These are phyloP conservation scores for Plasmodium knowlesi DNA, from an alignment of 169 alveolate species.

Conservation along the genomic window DNA sequence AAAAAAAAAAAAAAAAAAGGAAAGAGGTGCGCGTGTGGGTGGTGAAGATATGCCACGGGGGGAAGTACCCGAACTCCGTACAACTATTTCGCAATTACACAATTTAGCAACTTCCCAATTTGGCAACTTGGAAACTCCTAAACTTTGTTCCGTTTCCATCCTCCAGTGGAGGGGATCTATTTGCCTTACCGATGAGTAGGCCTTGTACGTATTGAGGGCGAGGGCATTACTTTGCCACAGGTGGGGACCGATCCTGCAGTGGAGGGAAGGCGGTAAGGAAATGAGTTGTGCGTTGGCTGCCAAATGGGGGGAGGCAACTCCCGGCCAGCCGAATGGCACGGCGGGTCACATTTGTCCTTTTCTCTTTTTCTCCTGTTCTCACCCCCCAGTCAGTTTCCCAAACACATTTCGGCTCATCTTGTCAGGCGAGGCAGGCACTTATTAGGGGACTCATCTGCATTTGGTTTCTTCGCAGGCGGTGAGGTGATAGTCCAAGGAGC, in stretches of 20 bases:
- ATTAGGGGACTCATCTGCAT: neutral
- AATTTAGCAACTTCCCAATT: no score
- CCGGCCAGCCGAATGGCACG: neutral
- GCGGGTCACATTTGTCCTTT: neutral
- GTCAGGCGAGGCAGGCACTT: neutral
- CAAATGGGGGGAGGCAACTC: neutral
- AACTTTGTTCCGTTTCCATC: neutral
- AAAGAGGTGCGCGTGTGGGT: neutral
- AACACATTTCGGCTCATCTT: slow-evolving; percentile 48
- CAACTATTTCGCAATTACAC: no score
- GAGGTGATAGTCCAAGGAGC: neutral
- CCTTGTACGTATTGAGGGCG: slow-evolving; percentile 7
- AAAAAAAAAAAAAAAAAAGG: neutral
- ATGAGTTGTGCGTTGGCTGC: neutral
- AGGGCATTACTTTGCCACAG: slow-evolving; percentile 26
- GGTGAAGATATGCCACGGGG: neutral
- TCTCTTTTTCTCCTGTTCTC: neutral
- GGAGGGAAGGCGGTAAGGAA: neutral
- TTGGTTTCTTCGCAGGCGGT: neutral
- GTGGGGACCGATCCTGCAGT: slow-evolving; percentile 35
- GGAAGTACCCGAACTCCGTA: neutral
- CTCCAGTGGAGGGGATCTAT: neutral
- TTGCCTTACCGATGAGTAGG: slow-evolving; percentile 21
- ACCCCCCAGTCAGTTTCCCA: slow-evolving; percentile 58
- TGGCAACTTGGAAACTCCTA: neutral